Percentiles rank a stretch among this genome's conserved stretches.
These are phyloP conservation scores for Agaricus blazei DNA, from an alignment of 768 basidiomycete species.

Conservation along the genomic window DNA sequence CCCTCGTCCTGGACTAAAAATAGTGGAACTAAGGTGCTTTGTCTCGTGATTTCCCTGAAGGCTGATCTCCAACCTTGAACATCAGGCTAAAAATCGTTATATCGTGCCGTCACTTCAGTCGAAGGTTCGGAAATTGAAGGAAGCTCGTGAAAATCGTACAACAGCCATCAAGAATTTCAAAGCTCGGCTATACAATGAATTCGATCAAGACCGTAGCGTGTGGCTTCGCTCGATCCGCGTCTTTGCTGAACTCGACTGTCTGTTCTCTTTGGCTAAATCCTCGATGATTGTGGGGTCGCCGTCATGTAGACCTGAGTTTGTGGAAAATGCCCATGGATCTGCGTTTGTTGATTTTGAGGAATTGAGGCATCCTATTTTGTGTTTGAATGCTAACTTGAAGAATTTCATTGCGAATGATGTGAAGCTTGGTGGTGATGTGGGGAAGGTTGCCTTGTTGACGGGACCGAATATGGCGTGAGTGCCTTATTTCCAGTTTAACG, in stretches of 20 bases:
- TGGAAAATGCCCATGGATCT: slow-evolving; percentile 55
- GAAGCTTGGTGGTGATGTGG: slow-evolving; percentile 69
- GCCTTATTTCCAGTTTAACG: background rate
- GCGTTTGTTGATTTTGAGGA: slow-evolving; percentile 87
- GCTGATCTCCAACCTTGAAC: background rate
- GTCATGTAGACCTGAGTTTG: slow-evolving; percentile 84
- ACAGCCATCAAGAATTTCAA: slow-evolving; percentile 82
- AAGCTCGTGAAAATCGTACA: slow-evolving; percentile 85
- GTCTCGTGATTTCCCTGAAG: background rate
- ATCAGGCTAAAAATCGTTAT: slow-evolving; percentile 71
- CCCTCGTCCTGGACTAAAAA: slow-evolving; percentile 83
- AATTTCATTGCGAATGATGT: slow-evolving; percentile 95
- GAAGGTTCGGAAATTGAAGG: slow-evolving; percentile 80
- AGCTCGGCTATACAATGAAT: slow-evolving; percentile 70
- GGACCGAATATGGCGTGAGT: slow-evolving; percentile 87
- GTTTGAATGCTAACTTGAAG: slow-evolving; percentile 52
- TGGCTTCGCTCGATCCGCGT: slow-evolving; percentile 85
- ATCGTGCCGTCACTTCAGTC: slow-evolving; percentile 65
- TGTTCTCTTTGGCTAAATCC: slow-evolving; percentile 86
- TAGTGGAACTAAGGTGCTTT: slow-evolving; percentile 68
- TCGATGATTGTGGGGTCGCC: slow-evolving; percentile 91
- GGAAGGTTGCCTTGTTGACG: slow-evolving; percentile 81
- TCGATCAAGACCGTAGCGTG: slow-evolving; percentile 71
- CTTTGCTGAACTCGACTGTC: slow-evolving; percentile 93
- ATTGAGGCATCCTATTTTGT: slow-evolving; percentile 84